These are phyloP conservation scores for Dorcoceras hygrometricum DNA, from an alignment of 257 asterid species.

Conservation along the genomic window DNA sequence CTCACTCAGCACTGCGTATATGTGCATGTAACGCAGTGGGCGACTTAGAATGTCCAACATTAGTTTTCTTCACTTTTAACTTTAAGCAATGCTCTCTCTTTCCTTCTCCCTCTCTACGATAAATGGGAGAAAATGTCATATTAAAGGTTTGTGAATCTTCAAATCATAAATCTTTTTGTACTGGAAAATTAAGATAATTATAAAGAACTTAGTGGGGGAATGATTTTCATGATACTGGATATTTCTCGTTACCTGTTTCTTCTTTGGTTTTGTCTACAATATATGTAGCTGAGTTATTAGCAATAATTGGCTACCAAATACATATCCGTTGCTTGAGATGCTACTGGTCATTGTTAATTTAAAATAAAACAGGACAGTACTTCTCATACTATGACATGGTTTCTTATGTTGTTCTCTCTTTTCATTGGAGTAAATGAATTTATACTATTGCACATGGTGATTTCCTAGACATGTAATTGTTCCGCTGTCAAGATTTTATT, in stretches of 20 bases:
- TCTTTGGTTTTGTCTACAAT: not conserved
- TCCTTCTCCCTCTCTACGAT: not conserved
- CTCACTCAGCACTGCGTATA: not conserved
- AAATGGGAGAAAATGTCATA: not conserved
- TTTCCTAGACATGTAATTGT: conserved; percentile 11
- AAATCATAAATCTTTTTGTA: not conserved
- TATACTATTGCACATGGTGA: conserved; percentile 12
- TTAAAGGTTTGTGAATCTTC: not conserved
- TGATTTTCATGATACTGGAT: no score
- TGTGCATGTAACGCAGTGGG: not conserved
- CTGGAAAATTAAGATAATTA: not conserved
- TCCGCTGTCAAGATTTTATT: not conserved
- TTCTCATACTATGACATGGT: not conserved
- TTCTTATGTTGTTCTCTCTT: conserved; percentile 6
- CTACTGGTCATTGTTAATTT: conserved; percentile 14
- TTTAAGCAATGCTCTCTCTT: not conserved
- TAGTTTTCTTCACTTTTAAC: no score
- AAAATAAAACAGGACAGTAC: not conserved
- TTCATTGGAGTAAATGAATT: conserved; percentile 14
- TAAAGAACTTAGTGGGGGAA: not conserved
- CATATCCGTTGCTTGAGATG: conserved; percentile 4
- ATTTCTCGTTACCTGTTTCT: no score
- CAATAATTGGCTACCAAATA: not conserved
- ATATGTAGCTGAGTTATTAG: not conserved
- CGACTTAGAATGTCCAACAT: not conserved